Conservation (phyloP, 2,329 filamentous ascomycete genomes). For the Xylaria sp. region DNA sequence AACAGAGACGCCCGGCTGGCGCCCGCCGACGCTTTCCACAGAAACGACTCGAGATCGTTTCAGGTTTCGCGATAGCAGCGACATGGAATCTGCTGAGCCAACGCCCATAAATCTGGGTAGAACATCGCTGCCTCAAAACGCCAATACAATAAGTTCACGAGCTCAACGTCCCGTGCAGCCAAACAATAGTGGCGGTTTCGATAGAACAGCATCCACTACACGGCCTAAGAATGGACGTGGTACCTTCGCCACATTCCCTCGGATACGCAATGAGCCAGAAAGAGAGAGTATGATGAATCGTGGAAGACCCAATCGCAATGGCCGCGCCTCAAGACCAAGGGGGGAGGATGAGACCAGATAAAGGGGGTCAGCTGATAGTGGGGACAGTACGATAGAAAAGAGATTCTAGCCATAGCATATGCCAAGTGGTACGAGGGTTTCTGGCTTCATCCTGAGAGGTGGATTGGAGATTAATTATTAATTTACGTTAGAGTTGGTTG, state of each 20-base stretch:
- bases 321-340: background rate
- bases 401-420: conserved; percentile 1
- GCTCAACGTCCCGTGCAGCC: conserved; percentile 2
- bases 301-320: conserved; percentile 21
- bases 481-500: conserved; percentile 1
- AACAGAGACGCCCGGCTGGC: conserved; percentile 16
- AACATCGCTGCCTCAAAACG: conserved; percentile 38
- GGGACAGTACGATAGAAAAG: background rate
- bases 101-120: conserved; percentile 29
- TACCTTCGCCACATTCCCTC: conserved; percentile 48
- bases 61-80: conserved; percentile 48
- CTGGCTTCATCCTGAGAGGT: background rate
- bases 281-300: conserved; percentile 36
- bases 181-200: conserved; percentile 10
- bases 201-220: background rate
- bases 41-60: conserved; percentile 43
- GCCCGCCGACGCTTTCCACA: conserved; percentile 19
- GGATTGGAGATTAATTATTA: background rate
- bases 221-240: conserved; percentile 44
- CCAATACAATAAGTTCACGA: conserved; percentile 41
- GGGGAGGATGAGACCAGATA: conserved; percentile 16
- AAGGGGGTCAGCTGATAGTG: conserved; percentile 4
- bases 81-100: conserved; percentile 43
- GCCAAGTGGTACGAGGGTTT: background rate
- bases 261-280: conserved; percentile 39